Evolutionary conservation across 805 yeast species (phyloP).

Genomic region (Ogataea zsoltii): DNA sequence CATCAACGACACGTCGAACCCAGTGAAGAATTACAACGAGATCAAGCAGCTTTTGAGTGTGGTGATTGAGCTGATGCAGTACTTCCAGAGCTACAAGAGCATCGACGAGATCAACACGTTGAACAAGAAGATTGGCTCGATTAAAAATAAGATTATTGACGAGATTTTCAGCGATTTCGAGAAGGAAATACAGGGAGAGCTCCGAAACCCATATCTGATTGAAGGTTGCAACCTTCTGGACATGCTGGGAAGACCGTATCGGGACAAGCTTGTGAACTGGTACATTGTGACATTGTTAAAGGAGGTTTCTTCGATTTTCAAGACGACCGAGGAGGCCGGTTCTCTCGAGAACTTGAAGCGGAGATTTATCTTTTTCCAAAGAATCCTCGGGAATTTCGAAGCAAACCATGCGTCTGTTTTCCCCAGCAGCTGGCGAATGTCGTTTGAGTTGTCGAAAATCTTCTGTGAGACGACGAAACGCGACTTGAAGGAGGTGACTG

Average conservation of each 20-base stretch:
- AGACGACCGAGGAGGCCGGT: conserved; percentile 88
- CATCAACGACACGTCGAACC: conserved; percentile 34
- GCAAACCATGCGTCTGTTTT: conserved; percentile 54
- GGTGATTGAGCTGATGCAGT: conserved; percentile 67
- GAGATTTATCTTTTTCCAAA: conserved; percentile 78
- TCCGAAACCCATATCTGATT: conserved; percentile 37
- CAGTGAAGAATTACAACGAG: conserved; percentile 44
- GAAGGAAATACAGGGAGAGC: conserved; percentile 41
- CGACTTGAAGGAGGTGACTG: conserved; percentile 59
- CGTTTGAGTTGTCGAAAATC: conserved; percentile 53
- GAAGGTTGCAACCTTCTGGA: conserved; percentile 79
- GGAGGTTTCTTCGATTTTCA: conserved; percentile 77
- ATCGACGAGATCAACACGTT: conserved; percentile 76
- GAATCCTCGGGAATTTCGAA: conserved; percentile 59
- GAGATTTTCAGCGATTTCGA: conserved; percentile 77
- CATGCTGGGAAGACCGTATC: conserved; percentile 54
- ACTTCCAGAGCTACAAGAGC: conserved; percentile 78
- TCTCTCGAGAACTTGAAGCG: conserved; percentile 83
- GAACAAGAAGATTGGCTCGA: conserved; percentile 55
- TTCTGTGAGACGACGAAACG: conserved; percentile 71
- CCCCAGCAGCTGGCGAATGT: conserved; percentile 73
- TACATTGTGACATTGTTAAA: conserved; percentile 66
- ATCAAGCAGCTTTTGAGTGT: conserved; percentile 65
- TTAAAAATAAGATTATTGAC: conserved; percentile 62
- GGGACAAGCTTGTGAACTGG: conserved; percentile 67